phyloP scores from a whole-genome alignment of 176 grass and related monocot species.

The Phoenix roebelenii region DNA sequence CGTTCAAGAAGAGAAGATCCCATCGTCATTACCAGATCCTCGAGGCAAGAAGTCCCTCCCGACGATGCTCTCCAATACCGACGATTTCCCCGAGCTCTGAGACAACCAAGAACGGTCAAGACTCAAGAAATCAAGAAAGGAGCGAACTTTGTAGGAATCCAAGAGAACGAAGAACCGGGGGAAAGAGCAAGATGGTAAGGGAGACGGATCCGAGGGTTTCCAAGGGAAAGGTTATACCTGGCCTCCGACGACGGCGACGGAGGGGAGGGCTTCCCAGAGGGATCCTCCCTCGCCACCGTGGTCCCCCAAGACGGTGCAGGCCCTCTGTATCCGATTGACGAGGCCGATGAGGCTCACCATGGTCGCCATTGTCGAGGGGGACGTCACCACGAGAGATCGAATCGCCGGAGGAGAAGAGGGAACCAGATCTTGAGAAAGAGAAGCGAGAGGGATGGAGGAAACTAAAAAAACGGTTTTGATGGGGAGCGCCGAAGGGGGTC shows the following conservation, averaged over 20 bases:
- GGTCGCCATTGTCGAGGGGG: constrained; percentile 57
- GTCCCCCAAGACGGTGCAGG: constrained; percentile 95
- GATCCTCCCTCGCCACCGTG: constrained; percentile 58
- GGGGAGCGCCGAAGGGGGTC: not conserved
- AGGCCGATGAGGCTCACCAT: constrained; percentile 97
- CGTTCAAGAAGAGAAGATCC: not conserved
- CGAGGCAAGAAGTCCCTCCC: constrained; percentile 98
- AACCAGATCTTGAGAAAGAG: not conserved
- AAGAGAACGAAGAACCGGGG: not conserved
- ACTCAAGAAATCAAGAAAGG: not conserved
- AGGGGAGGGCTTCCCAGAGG: constrained; percentile 96
- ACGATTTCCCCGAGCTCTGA: constrained; percentile 98
- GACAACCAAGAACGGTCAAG: constrained; percentile 6
- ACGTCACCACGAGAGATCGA: not conserved
- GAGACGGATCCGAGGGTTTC: not conserved
- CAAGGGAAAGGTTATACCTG: constrained; percentile 38
- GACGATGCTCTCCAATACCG: constrained; percentile 97
- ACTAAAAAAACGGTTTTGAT: constrained; percentile 14
- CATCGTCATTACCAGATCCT: constrained; percentile 83
- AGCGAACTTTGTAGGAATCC: no score
- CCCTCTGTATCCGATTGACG: constrained; percentile 96
- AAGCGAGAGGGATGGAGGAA: constrained; percentile 2
- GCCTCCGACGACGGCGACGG: constrained; percentile 97
- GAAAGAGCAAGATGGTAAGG: no score
- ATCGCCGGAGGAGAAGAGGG: not conserved